These are phyloP conservation scores for Penicillium lividum DNA, from an alignment of 495 filamentous ascomycete species.

Conservation along the genomic window DNA sequence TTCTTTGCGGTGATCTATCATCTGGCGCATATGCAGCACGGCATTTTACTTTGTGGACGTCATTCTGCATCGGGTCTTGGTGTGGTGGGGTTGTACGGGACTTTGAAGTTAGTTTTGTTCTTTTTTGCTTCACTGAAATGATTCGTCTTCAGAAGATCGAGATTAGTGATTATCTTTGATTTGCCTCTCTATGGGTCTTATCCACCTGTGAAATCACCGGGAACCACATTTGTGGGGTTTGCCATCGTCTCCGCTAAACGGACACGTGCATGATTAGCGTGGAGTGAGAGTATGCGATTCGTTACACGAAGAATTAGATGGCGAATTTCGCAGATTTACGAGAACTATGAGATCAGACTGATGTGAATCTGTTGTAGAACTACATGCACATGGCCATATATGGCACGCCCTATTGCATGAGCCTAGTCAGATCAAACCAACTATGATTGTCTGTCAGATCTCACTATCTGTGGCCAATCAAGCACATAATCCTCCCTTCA, in stretches of 20 bases:
- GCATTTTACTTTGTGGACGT: conserved; percentile 2
- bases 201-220: neutral
- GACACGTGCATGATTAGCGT: conserved; percentile 7
- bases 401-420: neutral
- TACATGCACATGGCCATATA: neutral
- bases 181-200: neutral
- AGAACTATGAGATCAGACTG: conserved; percentile 5
- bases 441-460: neutral
- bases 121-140: neutral
- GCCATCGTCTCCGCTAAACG: conserved; percentile 1
- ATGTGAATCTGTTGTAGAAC: neutral
- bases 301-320: neutral
- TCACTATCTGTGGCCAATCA: too few species aligned
- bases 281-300: neutral
- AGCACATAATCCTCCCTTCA: too few species aligned
- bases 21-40: conserved; percentile 1
- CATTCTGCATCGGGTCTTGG: conserved; percentile 12
- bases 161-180: neutral
- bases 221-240: neutral
- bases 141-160: neutral
- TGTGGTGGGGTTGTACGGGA: neutral
- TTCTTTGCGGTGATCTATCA: conserved; percentile 9
- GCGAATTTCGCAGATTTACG: neutral
- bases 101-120: neutral
- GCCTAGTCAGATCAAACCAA: neutral